Conservation (phyloP, 345 rosid genomes). For the Cardamine chenopodiifolia region DNA sequence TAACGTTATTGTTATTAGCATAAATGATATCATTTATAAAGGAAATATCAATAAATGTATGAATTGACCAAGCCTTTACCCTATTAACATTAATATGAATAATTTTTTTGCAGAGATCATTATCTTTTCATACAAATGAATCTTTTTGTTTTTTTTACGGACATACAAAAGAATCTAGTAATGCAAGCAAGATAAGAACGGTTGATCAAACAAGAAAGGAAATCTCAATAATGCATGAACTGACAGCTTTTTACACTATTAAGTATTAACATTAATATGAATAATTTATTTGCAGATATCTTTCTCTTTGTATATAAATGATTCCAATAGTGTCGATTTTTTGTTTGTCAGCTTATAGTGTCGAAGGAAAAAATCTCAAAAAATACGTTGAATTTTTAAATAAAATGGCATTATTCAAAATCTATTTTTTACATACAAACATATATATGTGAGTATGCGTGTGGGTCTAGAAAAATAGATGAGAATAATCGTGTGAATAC, state of each 20-base stretch:
- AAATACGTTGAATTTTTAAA: slow-evolving; percentile 13
- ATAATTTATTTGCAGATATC: background rate
- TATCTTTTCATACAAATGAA: background rate
- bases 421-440: background rate
- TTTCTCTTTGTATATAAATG: slow-evolving; percentile 18
- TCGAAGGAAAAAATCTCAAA: background rate
- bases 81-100: background rate
- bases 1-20: background rate
- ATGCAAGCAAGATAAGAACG: background rate
- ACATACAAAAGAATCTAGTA: background rate
- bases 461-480: slow-evolving; percentile 42
- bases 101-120: background rate
- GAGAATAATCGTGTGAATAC: slow-evolving; percentile 39
- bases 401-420: background rate
- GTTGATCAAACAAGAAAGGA: slow-evolving; percentile 13
- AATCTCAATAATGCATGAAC: slow-evolving; percentile 8
- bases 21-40: background rate
- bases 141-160: too few species aligned
- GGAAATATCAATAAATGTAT: background rate
- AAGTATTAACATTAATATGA: background rate
- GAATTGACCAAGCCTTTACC: background rate
- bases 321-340: background rate
- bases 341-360: background rate
- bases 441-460: slow-evolving; percentile 34
- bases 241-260: background rate